Evolutionary conservation across 2,329 filamentous ascomycete genomes (phyloP), one percentile per base, ranked within the genome.

Genomic region (Bipolaris gigantea): DNA sequence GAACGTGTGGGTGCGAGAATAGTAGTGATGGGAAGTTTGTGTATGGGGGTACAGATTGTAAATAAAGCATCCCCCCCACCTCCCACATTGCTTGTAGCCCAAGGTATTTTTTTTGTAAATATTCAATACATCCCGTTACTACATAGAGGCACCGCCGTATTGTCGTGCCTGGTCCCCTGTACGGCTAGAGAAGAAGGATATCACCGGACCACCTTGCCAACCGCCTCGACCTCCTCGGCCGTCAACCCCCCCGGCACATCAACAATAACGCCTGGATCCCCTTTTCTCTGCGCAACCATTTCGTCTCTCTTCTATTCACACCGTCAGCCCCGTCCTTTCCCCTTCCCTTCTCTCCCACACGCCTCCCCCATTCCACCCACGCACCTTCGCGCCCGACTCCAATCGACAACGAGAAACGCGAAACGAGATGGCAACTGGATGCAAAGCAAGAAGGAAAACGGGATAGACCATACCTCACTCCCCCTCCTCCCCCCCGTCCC

Each of bases 221-320:
- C 69, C 56, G 71, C 71, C 50, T 75, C 74, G 2, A 80, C 71
- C 57, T 79, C 77, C 41, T 78, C 77, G 0, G 78, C 74, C 1
- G 72, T 75, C 23, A 78, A 77, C 11, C 72, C 73, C 35, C 70
- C 60, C 1, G 78, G 77, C 11, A 80, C 64, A 61, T 80, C 75
- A 5, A 79, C 76, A 39, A 80, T 67, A 1, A 80, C 77, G 19
- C 76, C 73, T 0, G 77, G 75, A 53, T 80, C 76, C 38, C 69
- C 69, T 21, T 73, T 71, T 3, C 77, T 66, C 9, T 66, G 63
- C 0, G 70, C 63, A 1, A 77, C 67, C 13, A 78, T 67, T 5
- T 70, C 65, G 2, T 70, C 71, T 30, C 77, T 66, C 57, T 73
- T 74, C 76, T 78, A 33, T 21, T 8, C 21, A 9, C 16, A 9